phyloP scores from a whole-genome alignment of 805 yeast genomes.

The Ogataea sp. region DNA sequence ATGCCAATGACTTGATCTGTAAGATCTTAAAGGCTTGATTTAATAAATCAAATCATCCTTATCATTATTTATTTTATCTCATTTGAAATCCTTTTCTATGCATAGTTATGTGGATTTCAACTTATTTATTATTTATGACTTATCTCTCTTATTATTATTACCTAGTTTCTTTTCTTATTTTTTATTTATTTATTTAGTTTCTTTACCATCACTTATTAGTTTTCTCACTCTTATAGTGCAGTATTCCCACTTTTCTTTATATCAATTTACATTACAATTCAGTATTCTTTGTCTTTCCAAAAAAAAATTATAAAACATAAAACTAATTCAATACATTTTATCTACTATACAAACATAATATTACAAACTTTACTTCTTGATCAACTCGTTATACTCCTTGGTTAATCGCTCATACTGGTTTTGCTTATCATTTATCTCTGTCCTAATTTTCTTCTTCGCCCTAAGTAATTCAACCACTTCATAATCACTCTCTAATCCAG shows the following conservation, averaged over 20 bases:
- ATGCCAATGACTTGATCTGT: constrained; percentile 83
- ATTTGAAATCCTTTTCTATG: neutral
- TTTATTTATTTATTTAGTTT: too few species aligned
- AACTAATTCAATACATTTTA: constrained; percentile 10
- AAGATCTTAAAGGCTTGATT: constrained; percentile 34
- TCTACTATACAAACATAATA: neutral
- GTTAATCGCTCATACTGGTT: neutral
- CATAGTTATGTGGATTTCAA: neutral
- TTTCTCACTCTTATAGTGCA: too few species aligned
- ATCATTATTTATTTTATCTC: neutral
- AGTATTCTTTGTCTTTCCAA: constrained; percentile 17
- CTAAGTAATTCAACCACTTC: neutral
- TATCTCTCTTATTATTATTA: too few species aligned
- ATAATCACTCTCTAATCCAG: neutral
- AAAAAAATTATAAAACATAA: too few species aligned
- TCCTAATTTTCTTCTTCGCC: too few species aligned
- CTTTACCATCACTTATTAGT: too few species aligned
- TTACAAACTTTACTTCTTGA: neutral
- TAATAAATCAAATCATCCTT: neutral
- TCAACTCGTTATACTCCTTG: neutral
- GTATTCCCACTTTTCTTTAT: too few species aligned
- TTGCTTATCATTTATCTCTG: too few species aligned
- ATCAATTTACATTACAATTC: neutral
- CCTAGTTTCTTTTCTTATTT: too few species aligned
- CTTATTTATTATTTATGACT: constrained; percentile 4